Evolutionary conservation across 2,329 filamentous ascomycete species (phyloP).

Genomic region (Huntiella abstrusa): DNA sequence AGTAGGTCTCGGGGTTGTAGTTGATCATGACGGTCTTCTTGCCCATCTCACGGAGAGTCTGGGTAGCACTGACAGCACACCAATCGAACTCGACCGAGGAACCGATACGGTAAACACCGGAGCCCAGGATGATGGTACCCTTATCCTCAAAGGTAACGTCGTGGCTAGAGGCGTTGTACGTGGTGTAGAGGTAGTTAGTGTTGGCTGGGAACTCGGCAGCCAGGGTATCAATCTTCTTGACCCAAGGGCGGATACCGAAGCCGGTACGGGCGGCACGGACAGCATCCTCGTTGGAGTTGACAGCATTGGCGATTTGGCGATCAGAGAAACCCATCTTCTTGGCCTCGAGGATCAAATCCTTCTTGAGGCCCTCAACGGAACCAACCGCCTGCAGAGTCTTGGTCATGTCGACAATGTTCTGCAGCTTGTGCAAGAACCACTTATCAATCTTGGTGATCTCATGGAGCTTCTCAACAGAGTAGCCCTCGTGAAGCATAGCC

Average conservation of each 20-base stretch:
- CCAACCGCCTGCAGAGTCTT: slow-evolving; percentile 71
- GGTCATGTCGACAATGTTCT: slow-evolving; percentile 88
- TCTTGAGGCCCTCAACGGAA: slow-evolving; percentile 65
- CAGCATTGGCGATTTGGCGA: slow-evolving; percentile 75
- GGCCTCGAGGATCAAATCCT: slow-evolving; percentile 71
- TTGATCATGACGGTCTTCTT: slow-evolving; percentile 99
- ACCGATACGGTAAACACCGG: slow-evolving; percentile 92
- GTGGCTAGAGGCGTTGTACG: slow-evolving; percentile 88
- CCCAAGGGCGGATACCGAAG: slow-evolving; percentile 77
- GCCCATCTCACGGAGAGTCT: slow-evolving; percentile 66
- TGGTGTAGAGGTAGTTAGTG: slow-evolving; percentile 94
- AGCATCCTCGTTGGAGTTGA: slow-evolving; percentile 72
- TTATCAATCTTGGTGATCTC: slow-evolving; percentile 97
- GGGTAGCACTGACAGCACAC: slow-evolving; percentile 83
- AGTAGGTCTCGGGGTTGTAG: slow-evolving; percentile 64
- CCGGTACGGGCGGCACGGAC: slow-evolving; percentile 69
- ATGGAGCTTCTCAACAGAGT: slow-evolving; percentile 79
- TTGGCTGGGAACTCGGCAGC: slow-evolving; percentile 91
- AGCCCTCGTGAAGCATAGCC: slow-evolving; percentile 93
- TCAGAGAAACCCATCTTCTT: slow-evolving; percentile 99
- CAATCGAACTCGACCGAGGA: slow-evolving; percentile 98
- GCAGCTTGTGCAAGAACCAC: slow-evolving; percentile 97
- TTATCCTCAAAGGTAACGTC: slow-evolving; percentile 90
- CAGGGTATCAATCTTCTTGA: slow-evolving; percentile 71
- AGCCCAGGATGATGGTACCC: slow-evolving; percentile 73